Base-by-base conservation (phyloP, 1,284 basidiomycete species). In the Moesziomyces antarcticus region DNA sequence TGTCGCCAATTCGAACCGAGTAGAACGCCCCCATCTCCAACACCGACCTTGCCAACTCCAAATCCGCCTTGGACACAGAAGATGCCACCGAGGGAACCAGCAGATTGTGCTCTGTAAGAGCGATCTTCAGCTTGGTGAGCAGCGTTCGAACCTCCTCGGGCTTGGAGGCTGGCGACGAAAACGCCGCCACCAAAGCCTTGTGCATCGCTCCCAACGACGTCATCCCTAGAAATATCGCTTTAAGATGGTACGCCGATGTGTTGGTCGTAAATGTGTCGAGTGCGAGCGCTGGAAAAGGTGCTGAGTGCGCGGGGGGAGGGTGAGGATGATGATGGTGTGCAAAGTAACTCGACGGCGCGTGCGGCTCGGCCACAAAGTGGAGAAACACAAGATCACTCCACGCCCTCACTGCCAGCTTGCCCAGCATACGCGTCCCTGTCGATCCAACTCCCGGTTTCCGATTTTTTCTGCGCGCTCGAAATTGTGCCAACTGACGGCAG, bases 11-110 rank as follows among this genome's bases (percentile, higher is more conserved):
- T 45, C 93, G 89, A 82, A 99, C 91, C 66, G 94, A 94, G 87
- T 92, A 92, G 86, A 97, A 92, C 18, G 95, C 93, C 48, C 94
- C 96, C 77, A 97, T 91, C 87, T 98, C 96, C 59, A 99, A 90
- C 55, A 97, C 92, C 70, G 97, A 93, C 71, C 96, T 92, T 92
- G 86, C 77, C 35, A 81, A 8, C 8, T 65, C 54, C 1, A 82
- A 57, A 40, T 67, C 58, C 24, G 40, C n/a, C 2, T 37, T 37
- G 4, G 57, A 50, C 1, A 30, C 30, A 4, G 43, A n/a, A 1
- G 57, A 25, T 14, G 50, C 25, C 2, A 56, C 27, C 5, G 87
- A 56, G 88, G 93, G 64, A 89, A 88, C 56, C 10, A 94, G 87
- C 13, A 95, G 86, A 22, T 92, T 92, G 20, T 89, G 87, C 78